Percentiles rank a stretch among this genome's conserved stretches.
These are phyloP conservation scores for Sclerotinia subarctica DNA, from an alignment of 2,329 filamentous ascomycete species.

Conservation along the genomic window DNA sequence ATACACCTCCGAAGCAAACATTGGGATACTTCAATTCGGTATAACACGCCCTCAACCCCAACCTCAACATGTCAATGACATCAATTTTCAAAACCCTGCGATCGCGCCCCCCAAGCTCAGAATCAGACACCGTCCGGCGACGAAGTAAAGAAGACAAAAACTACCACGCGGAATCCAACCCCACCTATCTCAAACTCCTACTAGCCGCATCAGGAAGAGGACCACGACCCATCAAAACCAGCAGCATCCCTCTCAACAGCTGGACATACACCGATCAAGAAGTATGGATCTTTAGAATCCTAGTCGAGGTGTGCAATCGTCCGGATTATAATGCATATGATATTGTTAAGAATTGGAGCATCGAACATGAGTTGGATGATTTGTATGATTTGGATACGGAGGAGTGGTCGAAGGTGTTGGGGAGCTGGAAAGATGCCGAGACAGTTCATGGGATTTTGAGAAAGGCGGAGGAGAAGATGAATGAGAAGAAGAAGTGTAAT, in stretches of 20 bases:
- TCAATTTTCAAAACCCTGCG: background rate
- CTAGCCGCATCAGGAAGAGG: background rate
- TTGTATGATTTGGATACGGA: background rate
- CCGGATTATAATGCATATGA: constrained; percentile 8
- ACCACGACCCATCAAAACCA: background rate
- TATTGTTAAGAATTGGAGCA: background rate
- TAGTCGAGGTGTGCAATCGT: constrained; percentile 3
- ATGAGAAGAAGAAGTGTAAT: background rate
- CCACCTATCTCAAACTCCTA: background rate
- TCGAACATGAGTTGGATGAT: background rate
- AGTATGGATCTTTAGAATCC: background rate
- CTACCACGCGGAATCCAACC: constrained; percentile 5
- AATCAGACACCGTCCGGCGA: background rate
- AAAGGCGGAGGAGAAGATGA: background rate
- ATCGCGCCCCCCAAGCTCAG: background rate
- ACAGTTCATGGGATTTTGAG: background rate
- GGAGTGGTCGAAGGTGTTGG: background rate
- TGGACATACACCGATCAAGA: background rate
- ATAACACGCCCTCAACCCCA: background rate
- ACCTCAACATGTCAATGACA: background rate
- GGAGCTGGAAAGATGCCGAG: background rate
- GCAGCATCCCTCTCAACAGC: background rate
- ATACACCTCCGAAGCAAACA: background rate
- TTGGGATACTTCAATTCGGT: background rate
- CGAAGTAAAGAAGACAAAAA: background rate